Base-by-base conservation (phyloP, 2,329 filamentous ascomycete species). In the Paramyrothecium roridum region DNA sequence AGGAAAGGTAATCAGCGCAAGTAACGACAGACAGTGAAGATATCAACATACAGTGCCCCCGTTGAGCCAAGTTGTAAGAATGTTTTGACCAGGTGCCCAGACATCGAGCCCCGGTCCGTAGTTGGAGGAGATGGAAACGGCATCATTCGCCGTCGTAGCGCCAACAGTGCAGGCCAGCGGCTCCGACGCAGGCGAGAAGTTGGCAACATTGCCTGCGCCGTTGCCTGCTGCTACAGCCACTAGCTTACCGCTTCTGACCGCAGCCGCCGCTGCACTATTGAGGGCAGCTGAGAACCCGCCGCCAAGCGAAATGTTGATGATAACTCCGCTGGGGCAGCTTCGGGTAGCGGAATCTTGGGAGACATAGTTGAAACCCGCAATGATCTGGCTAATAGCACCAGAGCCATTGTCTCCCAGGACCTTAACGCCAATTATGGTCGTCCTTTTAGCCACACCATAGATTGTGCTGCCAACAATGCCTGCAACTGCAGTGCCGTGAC, bases 151-250 rank as follows among this genome's bases (percentile, higher is more conserved):
- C 17, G 54, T 56, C 19, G 54, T 53, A 19, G 61, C 57, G 23
- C 58, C 63, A 16, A 61, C 58, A 17, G 63, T 60, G 55, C 61
- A 62, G 20, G 58, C 57, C 10, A 54, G 48, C 3, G 57, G 55
- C 50, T 58, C 61, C 16, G 63, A 65, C 8, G 60, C 61, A n/a
- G 62, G 62, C 13, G 62, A 64, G n/a, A 46, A 52, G 37, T 46
- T 17, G 11, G 49, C 54, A 1, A 56, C 59, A 21, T 62, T 58
- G 11, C 46, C 26, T 43, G 59, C 59, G 52, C 52, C 54, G 51
- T 82, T 82, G 34, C 80, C 80, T 16, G 80, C 80, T 4, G 80
- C 80, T 8, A 80, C 79, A 54, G 75, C 76, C 30, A 80, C 69
- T 54, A 80, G 78, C 53, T 81, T 68, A 33, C 79, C 79, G 1